phyloP scores from a whole-genome alignment of 2,329 filamentous ascomycete species.

The Xylaria sp. region DNA sequence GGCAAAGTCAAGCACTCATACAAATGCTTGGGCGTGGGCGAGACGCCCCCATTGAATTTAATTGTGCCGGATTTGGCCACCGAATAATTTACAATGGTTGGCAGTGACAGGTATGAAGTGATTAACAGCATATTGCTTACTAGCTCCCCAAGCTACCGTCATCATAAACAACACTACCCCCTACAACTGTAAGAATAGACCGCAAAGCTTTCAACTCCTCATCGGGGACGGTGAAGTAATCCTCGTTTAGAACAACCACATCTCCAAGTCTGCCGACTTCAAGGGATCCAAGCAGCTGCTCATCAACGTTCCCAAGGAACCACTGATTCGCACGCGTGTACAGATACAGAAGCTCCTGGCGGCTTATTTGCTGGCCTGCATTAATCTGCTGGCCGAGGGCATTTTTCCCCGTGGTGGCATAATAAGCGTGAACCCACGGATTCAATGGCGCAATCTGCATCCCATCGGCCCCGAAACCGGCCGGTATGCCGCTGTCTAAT shows the following conservation, averaged over 20 bases:
- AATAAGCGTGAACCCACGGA: slow-evolving; percentile 49
- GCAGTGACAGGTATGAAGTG: neutral
- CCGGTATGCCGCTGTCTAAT: slow-evolving; percentile 46
- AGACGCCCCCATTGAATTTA: too few species aligned
- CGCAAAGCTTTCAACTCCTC: slow-evolving; percentile 43
- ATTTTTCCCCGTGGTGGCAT: slow-evolving; percentile 47
- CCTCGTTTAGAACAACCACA: slow-evolving; percentile 45
- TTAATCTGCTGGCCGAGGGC: slow-evolving; percentile 46
- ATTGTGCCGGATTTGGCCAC: too few species aligned
- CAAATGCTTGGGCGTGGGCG: too few species aligned
- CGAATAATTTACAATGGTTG: neutral
- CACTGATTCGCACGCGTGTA: slow-evolving; percentile 48
- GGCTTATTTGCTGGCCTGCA: slow-evolving; percentile 42
- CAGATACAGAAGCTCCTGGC: slow-evolving; percentile 41
- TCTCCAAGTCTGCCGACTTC: slow-evolving; percentile 47
- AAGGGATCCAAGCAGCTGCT: slow-evolving; percentile 42
- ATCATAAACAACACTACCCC: slow-evolving; percentile 44
- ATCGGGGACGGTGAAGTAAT: slow-evolving; percentile 46
- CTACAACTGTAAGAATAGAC: slow-evolving; percentile 47
- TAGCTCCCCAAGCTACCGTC: slow-evolving; percentile 1
- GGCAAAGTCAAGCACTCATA: too few species aligned
- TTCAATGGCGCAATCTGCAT: slow-evolving; percentile 49
- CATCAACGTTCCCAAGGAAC: slow-evolving; percentile 47
- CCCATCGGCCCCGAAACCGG: slow-evolving; percentile 47
- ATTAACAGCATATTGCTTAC: neutral